A percentile compares a stretch with the other conserved stretches of the same genome.
Evolutionary conservation across 164 flowering plant genomes (phyloP).

Genomic region (Berberis thunbergii): DNA sequence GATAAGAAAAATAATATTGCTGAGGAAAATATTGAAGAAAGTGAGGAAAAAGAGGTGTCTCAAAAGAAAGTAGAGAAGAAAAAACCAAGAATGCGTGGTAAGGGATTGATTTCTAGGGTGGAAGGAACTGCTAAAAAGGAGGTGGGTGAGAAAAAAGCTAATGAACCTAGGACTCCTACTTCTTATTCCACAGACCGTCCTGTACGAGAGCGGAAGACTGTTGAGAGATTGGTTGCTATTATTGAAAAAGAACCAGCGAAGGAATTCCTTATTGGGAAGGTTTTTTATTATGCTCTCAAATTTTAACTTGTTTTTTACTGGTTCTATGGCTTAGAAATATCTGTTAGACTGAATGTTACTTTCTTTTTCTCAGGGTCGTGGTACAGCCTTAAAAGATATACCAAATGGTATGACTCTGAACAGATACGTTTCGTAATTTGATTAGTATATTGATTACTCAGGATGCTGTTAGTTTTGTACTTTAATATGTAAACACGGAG

Average conservation of each 20-base stretch:
- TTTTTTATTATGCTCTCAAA: constrained; percentile 3
- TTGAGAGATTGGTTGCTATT: constrained; percentile 63
- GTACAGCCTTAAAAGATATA: constrained; percentile 79
- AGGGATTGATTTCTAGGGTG: background rate
- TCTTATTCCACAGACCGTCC: constrained; percentile 45
- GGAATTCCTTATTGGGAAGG: constrained; percentile 69
- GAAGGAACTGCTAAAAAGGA: too few species aligned
- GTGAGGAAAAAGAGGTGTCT: background rate
- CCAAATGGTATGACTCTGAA: constrained; percentile 40
- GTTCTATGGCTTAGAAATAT: too few species aligned
- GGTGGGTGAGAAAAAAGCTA: constrained; percentile 17
- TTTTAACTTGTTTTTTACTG: background rate
- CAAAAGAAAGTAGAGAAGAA: background rate
- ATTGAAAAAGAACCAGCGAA: constrained; percentile 49
- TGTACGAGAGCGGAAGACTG: constrained; percentile 36
- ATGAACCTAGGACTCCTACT: constrained; percentile 44
- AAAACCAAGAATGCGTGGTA: background rate
- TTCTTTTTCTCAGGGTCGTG: constrained; percentile 56
- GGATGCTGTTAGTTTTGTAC: too few species aligned
- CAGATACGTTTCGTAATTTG: too few species aligned
- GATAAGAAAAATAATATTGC: background rate
- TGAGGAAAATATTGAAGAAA: background rate
- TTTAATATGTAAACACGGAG: too few species aligned
- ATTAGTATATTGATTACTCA: too few species aligned
- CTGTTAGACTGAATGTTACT: background rate